phyloP scores from a whole-genome alignment of 352 stramenopile genomes.

The Globisporangium viniferum region DNA sequence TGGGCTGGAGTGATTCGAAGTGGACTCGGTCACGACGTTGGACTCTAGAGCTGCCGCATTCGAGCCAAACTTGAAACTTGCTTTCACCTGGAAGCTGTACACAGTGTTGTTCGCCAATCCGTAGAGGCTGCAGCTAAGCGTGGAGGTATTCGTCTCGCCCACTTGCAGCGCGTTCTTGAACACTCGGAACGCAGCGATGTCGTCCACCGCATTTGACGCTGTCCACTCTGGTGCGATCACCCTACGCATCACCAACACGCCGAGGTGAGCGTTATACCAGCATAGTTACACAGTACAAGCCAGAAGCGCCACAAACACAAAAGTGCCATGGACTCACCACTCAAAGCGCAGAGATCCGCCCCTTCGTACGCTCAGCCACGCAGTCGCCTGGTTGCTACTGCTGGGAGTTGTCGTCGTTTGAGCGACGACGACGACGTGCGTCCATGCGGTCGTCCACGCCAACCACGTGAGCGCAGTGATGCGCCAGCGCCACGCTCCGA shows the following conservation, averaged over 20 bases:
- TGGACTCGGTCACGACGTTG: slow-evolving; percentile 1
- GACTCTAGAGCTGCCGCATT: slow-evolving; percentile 8
- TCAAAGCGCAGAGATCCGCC: slow-evolving; percentile 10
- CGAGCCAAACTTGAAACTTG: background rate
- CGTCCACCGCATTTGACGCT: background rate
- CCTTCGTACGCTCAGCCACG: slow-evolving; percentile 11
- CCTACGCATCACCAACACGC: background rate
- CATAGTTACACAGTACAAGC: background rate
- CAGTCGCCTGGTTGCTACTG: background rate
- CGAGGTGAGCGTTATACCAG: no score
- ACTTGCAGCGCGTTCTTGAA: slow-evolving; percentile 6
- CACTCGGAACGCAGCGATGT: slow-evolving; percentile 12
- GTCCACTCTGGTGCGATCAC: slow-evolving; percentile 10
- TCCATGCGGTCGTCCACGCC: background rate
- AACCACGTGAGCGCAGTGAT: background rate
- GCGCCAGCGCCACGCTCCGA: background rate
- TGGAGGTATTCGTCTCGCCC: background rate
- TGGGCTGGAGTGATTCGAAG: slow-evolving; percentile 1
- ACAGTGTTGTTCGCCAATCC: slow-evolving; percentile 9
- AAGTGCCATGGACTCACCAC: slow-evolving; percentile 1
- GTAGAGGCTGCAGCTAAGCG: slow-evolving; percentile 7
- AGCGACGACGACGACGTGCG: background rate
- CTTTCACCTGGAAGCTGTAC: slow-evolving; percentile 15
- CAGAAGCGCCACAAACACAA: background rate
- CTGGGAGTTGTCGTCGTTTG: background rate